Conservation (phyloP, 768 basidiomycete genomes). For the Phanerochaete sordida region DNA sequence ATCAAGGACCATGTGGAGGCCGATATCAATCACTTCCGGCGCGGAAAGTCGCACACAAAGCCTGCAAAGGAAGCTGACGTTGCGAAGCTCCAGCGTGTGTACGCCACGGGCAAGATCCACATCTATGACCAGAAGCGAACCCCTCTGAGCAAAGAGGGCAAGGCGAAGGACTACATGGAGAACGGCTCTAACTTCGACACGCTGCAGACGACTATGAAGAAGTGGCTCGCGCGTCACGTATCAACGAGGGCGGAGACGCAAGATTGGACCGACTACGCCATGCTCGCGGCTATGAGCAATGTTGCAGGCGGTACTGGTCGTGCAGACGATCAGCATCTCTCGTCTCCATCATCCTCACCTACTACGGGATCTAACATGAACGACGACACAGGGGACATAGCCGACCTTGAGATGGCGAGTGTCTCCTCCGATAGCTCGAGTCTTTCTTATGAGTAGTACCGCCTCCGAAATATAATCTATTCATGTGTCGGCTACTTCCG, state of each 20-base stretch:
- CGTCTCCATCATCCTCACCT: too few species aligned
- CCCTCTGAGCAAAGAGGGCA: neutral
- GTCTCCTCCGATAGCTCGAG: too few species aligned
- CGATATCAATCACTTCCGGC: conserved; percentile 2
- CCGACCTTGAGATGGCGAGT: too few species aligned
- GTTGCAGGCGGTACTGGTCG: neutral
- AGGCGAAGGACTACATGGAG: neutral
- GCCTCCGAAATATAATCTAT: too few species aligned
- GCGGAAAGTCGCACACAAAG: conserved; percentile 5
- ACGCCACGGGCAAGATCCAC: neutral
- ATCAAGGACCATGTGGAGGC: conserved; percentile 6
- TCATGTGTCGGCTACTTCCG: too few species aligned
- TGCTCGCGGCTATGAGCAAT: neutral
- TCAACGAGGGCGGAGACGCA: neutral
- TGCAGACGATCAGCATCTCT: too few species aligned
- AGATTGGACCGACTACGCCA: neutral
- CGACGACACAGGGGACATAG: too few species aligned
- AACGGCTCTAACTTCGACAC: neutral
- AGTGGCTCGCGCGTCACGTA: neutral
- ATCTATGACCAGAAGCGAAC: neutral
- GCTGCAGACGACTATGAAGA: neutral
- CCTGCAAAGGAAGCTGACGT: neutral
- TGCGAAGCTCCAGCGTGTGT: neutral
- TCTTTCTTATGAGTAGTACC: too few species aligned
- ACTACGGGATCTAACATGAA: too few species aligned